These are phyloP conservation scores for Beauveria brongniartii DNA, from an alignment of 2,329 filamentous ascomycete species.

Conservation along the genomic window DNA sequence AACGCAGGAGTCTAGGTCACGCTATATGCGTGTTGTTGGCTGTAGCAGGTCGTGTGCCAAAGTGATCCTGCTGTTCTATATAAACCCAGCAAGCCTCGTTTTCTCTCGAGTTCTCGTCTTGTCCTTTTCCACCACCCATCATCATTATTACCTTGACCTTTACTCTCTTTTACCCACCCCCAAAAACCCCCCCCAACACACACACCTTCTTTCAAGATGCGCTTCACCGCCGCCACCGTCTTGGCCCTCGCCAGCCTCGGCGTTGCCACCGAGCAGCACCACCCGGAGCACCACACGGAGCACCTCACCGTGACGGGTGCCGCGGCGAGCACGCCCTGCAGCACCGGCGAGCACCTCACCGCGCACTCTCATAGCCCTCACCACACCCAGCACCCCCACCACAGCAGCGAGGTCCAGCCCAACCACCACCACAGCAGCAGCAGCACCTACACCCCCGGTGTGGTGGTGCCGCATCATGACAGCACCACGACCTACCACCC, in stretches of 20 bases:
- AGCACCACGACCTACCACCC: too few relatives aligned
- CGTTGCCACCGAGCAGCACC: conserved; percentile 11
- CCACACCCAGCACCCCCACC: background rate
- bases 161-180: background rate
- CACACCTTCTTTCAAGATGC: conserved; percentile 1
- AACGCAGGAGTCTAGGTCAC: too few relatives aligned
- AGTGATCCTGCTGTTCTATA: background rate
- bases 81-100: background rate
- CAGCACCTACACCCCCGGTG: background rate
- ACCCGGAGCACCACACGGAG: background rate
- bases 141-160: background rate
- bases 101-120: too few relatives aligned
- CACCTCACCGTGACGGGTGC: background rate
- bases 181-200: background rate
- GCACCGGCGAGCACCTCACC: background rate
- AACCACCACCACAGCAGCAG: too few relatives aligned
- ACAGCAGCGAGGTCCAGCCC: background rate
- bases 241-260: conserved; percentile 22
- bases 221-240: conserved; percentile 1
- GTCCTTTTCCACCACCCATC: background rate
- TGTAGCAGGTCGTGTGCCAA: background rate
- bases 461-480: too few relatives aligned
- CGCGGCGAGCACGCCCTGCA: background rate
- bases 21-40: background rate
- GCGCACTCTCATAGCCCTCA: background rate